Base-by-base conservation (phyloP, 345 rosid species). In the Nephelium lappaceum region DNA sequence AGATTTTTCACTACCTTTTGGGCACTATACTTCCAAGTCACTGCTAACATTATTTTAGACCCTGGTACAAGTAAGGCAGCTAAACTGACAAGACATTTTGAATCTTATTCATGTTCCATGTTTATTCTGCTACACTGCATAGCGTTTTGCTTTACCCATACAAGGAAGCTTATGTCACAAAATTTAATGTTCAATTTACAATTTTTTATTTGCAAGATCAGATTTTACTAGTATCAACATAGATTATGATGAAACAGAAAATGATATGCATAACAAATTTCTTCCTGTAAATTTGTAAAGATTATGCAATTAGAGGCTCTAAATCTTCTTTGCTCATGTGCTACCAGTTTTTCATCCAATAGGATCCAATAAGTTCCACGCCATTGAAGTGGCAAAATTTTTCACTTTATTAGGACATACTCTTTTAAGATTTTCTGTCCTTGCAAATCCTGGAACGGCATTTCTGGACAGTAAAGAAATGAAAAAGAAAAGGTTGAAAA, bases 141-240 rank as follows among this genome's bases (percentile, higher is more conserved):
- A 60, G 21, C 60, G 66, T 77, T 65, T 72, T 74, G 55, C 84
- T 82, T 82, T 80, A 77, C 38, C 61, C 78, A 80, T 51, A 18
- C 53, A 51, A 27, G 62, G 49, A 31, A 27, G 78, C 63, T 66
- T 38, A 7, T 66, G 78, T 66, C 49, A 36, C 27, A 63, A 47
- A 47, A 19, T 64, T 64, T 64, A 47, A 1, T 45, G 19, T 25
- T 19, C 19, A 58, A 14, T 47, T 12, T 21, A 36, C 6, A 43
- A 8, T 18, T 49, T 64, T 11, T 49, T 16, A 24, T 24, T 7
- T 31, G 27, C 43, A 18, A 23, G 5, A 42, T 24, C 11, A 23
- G 12, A 60, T 60, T 60, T 62, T 10, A 5, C 21, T 24, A 25
- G 77, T 41, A 21, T n/a, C 41, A 43, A 23, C 14, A 39, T 11